phyloP scores from a whole-genome alignment of 345 rosid genomes.

The Euphorbia tirucalli region DNA sequence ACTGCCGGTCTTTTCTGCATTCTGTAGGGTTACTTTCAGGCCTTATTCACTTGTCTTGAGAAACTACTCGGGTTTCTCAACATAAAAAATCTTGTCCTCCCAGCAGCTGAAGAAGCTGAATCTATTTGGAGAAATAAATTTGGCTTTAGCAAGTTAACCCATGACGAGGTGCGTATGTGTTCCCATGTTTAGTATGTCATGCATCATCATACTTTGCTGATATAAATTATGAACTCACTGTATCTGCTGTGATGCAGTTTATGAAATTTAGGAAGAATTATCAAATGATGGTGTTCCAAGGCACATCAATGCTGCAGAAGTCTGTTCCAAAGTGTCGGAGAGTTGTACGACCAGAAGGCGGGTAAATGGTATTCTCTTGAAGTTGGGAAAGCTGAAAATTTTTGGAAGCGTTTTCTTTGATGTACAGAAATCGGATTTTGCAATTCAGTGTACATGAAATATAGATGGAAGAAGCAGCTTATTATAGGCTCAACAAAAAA shows the following conservation, averaged over 20 bases:
- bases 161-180: constrained; percentile 52
- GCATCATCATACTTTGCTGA: not conserved
- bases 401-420: constrained; percentile 4
- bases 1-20: not conserved
- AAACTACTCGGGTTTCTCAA: constrained; percentile 61
- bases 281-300: constrained; percentile 77
- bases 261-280: constrained; percentile 47
- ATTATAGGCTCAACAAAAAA: not conserved
- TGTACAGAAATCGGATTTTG: not conserved
- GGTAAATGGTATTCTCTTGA: not conserved
- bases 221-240: not conserved
- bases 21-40: constrained; percentile 84
- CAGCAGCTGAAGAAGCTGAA: constrained; percentile 85
- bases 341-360: constrained; percentile 25
- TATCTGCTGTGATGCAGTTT: constrained; percentile 30
- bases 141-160: constrained; percentile 56
- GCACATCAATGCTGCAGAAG: constrained; percentile 81
- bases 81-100: constrained; percentile 71
- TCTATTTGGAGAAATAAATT: constrained; percentile 90
- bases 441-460: constrained; percentile 3
- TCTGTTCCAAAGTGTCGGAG: constrained; percentile 43
- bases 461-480: not conserved
- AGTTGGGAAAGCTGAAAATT: constrained; percentile 6
- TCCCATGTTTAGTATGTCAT: no score
- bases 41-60: constrained; percentile 70